Conservation (phyloP, 1,284 basidiomycete species). For the Lentinula novae-zelandiae region DNA sequence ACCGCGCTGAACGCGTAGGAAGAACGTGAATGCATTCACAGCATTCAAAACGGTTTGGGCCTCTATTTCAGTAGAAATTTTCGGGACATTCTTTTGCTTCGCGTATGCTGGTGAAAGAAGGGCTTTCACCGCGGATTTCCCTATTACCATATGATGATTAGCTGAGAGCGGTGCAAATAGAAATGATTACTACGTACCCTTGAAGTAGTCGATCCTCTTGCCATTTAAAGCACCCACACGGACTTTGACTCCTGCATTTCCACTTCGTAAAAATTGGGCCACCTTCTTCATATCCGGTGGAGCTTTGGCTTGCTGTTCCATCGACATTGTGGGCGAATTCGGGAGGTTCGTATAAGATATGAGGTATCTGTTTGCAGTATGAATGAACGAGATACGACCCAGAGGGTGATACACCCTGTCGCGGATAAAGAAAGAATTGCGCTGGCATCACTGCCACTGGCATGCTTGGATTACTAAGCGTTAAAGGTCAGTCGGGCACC, state of each 20-base stretch:
- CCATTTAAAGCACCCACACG: constrained; percentile 90
- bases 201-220: constrained; percentile 97
- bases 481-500: not conserved
- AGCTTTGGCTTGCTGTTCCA: constrained; percentile 75
- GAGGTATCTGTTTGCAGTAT: not conserved
- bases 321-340: constrained; percentile 18
- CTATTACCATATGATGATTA: constrained; percentile 37
- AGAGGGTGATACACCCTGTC: not conserved
- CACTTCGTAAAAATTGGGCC: constrained; percentile 82
- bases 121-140: constrained; percentile 90
- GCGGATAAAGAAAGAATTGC: not conserved
- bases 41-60: constrained; percentile 69
- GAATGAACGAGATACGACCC: not conserved
- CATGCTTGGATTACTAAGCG: not conserved
- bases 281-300: constrained; percentile 75
- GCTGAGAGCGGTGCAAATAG: not conserved
- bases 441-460: not conserved
- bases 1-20: constrained; percentile 84
- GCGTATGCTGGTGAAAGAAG: constrained; percentile 88
- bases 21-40: constrained; percentile 85
- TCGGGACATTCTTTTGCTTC: constrained; percentile 84
- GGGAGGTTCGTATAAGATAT: not conserved
- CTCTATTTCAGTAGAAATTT: constrained; percentile 74
- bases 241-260: constrained; percentile 85
- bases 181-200: constrained; percentile 55